Evolutionary conservation across 2,329 filamentous ascomycete genomes (phyloP), one percentile per base, ranked within the genome.

Genomic region (Lecanicillium sp.): DNA sequence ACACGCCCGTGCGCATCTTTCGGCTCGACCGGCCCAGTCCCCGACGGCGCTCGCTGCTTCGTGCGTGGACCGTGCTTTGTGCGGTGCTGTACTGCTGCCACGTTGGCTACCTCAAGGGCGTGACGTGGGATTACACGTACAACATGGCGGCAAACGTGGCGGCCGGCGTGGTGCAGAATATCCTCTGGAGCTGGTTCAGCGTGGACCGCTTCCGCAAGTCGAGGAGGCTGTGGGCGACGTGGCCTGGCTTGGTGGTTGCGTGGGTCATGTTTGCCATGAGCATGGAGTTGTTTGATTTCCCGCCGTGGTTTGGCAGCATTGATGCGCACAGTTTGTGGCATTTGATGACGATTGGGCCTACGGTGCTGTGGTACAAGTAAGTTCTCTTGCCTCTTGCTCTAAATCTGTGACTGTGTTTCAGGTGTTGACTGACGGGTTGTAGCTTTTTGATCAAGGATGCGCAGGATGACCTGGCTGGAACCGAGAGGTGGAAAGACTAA

Each of bases 291-390:
- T 76, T 96, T 46, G 92, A 98, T 60, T 98, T 98, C 53, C 78
- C 92, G 38, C 92, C 92, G 3, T 73, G 85, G 64, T 71, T 75
- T 58, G 85, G 86, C 7, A 79, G 83, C 59, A 63, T 98, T 36
- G 92, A 98, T 69, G 92, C 92, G 4, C 92, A 98, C 64, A 89
- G 85, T 53, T 61, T 98, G 46, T 98, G 92, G 92, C 92, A 98
- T 71, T 58, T 95, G 45, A 87, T 89, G 41, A 98, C 92, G 0
- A 90, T 98, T 36, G 74, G 75, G 22, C 92, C 92, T 9, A 86
- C 86, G 1, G 68, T 92, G 35, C 74, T 94, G 68, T 95, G 85
- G 85, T 98, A 98, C 61, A 88, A 84, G 89, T 96, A 67, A 71
- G 87, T 80, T 41, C 15, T 31, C 12, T n/a, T 22, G n/a, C 11